Conservation (phyloP, 179 eudicot species). For the Silene vulgaris region DNA sequence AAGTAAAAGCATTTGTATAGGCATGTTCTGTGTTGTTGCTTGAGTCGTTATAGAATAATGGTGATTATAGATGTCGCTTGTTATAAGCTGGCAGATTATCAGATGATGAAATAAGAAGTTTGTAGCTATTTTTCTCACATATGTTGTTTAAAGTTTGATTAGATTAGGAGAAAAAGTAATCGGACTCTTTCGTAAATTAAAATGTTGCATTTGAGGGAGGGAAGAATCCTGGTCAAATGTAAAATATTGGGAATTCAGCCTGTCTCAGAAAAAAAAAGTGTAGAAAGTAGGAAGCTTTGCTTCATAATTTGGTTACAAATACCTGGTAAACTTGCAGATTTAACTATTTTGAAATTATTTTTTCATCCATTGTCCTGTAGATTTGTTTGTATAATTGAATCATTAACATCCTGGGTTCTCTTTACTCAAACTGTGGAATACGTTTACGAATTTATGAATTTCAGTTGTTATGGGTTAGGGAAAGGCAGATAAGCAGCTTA, state of each 20-base stretch:
- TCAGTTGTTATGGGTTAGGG: constrained; percentile 38
- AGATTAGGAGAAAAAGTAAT: neutral
- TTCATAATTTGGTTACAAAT: neutral
- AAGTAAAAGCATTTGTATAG: neutral
- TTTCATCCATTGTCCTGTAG: neutral
- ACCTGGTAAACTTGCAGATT: neutral
- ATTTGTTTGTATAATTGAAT: neutral
- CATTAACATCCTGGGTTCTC: neutral
- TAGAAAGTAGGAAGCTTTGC: neutral
- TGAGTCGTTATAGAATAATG: neutral
- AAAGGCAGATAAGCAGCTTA: constrained; percentile 80
- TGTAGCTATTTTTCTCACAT: neutral
- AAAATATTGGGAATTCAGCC: neutral
- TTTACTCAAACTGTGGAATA: neutral
- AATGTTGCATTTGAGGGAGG: neutral
- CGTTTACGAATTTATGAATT: constrained; percentile 12
- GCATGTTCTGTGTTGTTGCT: neutral
- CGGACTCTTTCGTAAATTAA: neutral
- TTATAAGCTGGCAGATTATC: neutral
- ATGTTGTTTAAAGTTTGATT: neutral
- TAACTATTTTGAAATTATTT: neutral
- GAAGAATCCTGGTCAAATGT: neutral
- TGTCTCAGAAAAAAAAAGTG: neutral
- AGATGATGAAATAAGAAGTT: neutral
- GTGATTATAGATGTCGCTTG: neutral